Evolutionary conservation across 176 grass and related monocot species (phyloP).

Genomic region (Triticum dicoccoides): DNA sequence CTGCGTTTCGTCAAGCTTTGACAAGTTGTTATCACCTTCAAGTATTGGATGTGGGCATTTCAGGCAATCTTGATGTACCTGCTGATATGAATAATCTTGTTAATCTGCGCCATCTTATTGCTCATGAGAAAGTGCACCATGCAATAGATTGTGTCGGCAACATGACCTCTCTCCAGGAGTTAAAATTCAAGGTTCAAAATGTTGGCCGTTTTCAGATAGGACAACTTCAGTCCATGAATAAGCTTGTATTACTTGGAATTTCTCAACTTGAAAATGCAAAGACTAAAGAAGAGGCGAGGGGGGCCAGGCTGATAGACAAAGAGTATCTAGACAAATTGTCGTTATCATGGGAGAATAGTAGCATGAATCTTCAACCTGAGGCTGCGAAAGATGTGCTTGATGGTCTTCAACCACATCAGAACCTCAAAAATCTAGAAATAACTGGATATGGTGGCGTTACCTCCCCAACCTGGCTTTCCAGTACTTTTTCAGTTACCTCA

Average conservation of each 20-base stretch:
- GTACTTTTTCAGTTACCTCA: background rate
- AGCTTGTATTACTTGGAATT: constrained; percentile 24
- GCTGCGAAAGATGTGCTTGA: constrained; percentile 23
- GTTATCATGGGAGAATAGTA: background rate
- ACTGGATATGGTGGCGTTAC: background rate
- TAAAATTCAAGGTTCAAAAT: constrained; percentile 37
- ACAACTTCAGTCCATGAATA: constrained; percentile 28
- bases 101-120: constrained; percentile 40
- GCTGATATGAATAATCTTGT: constrained; percentile 37
- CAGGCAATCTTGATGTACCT: background rate
- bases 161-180: constrained; percentile 24
- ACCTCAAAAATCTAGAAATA: constrained; percentile 28
- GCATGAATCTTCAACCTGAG: background rate
- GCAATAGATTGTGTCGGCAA: constrained; percentile 1
- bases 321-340: background rate
- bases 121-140: background rate
- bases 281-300: background rate
- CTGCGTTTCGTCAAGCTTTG: background rate
- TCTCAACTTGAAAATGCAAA: background rate
- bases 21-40: constrained; percentile 35
- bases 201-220: background rate
- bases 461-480: constrained; percentile 26
- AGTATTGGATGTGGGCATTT: constrained; percentile 10
- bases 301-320: background rate
- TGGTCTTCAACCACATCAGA: constrained; percentile 34